Conservation (phyloP, 495 filamentous ascomycete genomes). For the Cercophora samala region DNA sequence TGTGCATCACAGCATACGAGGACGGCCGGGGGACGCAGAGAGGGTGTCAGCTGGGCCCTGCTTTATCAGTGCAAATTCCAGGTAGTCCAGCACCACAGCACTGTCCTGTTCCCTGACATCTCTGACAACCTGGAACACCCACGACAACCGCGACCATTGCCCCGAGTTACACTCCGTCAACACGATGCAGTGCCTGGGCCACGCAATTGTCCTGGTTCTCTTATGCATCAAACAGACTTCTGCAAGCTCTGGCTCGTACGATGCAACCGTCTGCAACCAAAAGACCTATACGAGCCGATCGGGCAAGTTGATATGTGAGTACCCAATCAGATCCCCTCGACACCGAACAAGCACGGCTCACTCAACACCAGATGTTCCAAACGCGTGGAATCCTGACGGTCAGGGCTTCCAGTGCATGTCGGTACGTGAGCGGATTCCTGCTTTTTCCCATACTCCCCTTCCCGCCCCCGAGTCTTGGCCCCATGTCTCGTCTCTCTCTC, state of each 20-base stretch:
- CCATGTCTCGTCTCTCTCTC: not conserved
- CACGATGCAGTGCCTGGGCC: conserved; percentile 13
- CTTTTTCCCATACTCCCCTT: conserved; percentile 1
- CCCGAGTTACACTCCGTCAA: not conserved
- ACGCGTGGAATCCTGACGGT: conserved; percentile 33
- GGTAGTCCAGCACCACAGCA: conserved; percentile 7
- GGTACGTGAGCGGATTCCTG: conserved; percentile 21
- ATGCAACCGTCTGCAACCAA: conserved; percentile 26
- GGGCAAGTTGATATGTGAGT: conserved; percentile 27
- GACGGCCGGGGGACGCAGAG: not conserved
- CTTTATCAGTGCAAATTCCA: conserved; percentile 14
- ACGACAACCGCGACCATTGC: not conserved
- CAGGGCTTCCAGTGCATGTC: conserved; percentile 31
- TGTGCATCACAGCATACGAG: not conserved
- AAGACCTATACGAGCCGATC: conserved; percentile 26
- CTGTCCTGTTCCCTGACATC: conserved; percentile 4
- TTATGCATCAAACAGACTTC: conserved; percentile 18
- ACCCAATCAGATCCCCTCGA: conserved; percentile 5
- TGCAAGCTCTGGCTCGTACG: conserved; percentile 18
- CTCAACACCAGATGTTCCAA: conserved; percentile 20
- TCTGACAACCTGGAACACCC: conserved; percentile 2
- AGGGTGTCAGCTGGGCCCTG: not conserved
- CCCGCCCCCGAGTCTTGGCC: conserved; percentile 10
- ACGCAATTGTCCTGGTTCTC: conserved; percentile 6
- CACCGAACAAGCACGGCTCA: not conserved